Evolutionary conservation across 768 basidiomycete genomes (phyloP), one percentile per base, ranked within the genome.

Genomic region (Tylopilus rubrobrunneus): DNA sequence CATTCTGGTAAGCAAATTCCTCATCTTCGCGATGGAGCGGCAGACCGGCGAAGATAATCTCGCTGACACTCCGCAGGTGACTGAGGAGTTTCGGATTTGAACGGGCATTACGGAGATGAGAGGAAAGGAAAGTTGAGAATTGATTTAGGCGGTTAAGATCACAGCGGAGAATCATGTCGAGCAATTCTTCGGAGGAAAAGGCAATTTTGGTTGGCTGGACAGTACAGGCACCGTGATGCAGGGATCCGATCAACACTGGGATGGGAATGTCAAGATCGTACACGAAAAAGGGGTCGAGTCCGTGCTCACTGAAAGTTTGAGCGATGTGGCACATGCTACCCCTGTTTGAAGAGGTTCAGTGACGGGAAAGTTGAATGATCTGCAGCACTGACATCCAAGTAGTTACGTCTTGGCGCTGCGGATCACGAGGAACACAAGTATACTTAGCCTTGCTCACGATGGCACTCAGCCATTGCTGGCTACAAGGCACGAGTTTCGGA

Each of bases 301-400:
- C 43, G 48, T 17, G 74, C 85, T 75, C 70, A 87, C 86, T 84
- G 77, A 83, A 87, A 40, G 78, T 81, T 69, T 89, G 86, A 28
- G 71, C 89, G 56, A 89, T 89, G 70, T 89, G 89, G 66, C 85
- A 89, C 86, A 90, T 86, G 74, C 85, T 86, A 53, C 89, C 87
- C 76, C 87, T 89, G 73, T 51, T 60, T 54, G 58, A 54, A 57
- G 63, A 73, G 73, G 66, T 71, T 63, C 41, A 74, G 67, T 65
- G 59, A 62, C 56, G 51, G 58, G 54, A 61, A 42, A 34, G 45
- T 40, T 12, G 56, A 52, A 45, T 48, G 56, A 49, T 57, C 56
- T 64, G 48, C 44, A 56, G 47, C 53, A 77, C 85, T 72, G 60
- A 87, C 87, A 89, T 85, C 81, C 81, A 87, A 6, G 80, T 77